Base-by-base conservation (phyloP, 164 flowering plant species). In the Liquidambar formosana region DNA sequence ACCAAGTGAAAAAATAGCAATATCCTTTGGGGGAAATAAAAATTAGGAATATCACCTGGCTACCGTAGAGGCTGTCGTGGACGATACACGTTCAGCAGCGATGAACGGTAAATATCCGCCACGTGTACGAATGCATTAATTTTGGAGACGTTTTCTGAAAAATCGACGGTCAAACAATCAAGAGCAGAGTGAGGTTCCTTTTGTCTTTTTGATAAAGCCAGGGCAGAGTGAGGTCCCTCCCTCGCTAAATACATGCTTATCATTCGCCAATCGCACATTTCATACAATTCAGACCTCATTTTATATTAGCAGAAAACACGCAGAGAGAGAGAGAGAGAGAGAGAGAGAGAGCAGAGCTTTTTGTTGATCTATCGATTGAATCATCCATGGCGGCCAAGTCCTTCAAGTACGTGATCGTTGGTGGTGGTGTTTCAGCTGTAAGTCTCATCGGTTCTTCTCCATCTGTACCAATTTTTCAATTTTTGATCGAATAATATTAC, bases 401-500 rank as follows among this genome's bases (percentile, higher is more conserved):
- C 65, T 95, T 84, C 86, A 95, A 92, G 79, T 92, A 95, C 80
- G 86, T 95, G 75, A 91, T 95, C 79, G 47, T 95, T 43, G 99
- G 99, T 16, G 99, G 99, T 43, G 99, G 99, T 10, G 99, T 95
- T 73, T 49, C 99, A 18, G 99, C 93, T 64, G 99, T 92, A 77
- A 85, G 91, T 70, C 52, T 28, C 56, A 16, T 28, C 72, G 57
- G 33, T 63, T 66, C 26, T 41, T 67, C 22, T 61, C 48, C 19
- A 26, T 67, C 10, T 12, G 22, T 47, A 9, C 8, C 28, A 15
- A 41, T 49, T 43, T 11, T 41, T 64, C 45, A 28, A 68, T 52
- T 54, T 27, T 47, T 58, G 59, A 12, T 64, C 60, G 25, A n/a
- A 54, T 45, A 18, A 5, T 44, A 2, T 58, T 41, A 4, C 6